Percentiles rank a stretch among this genome's conserved stretches.
Evolutionary conservation across 23 red algal species (phyloP).

Genomic region (Gracilaria gracilis): DNA sequence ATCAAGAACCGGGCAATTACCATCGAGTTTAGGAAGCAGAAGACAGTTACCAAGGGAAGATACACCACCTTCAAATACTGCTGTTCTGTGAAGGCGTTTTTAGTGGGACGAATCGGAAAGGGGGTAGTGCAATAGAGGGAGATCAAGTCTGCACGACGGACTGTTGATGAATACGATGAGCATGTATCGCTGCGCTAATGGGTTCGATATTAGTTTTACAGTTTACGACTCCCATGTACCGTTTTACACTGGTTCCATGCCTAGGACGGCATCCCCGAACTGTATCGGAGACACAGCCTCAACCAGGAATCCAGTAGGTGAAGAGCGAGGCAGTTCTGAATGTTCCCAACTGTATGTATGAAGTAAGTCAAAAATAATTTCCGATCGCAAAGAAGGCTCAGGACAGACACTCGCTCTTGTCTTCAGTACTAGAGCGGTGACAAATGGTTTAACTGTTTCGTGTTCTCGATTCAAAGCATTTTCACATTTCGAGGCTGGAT

Average conservation of each 20-base stretch:
- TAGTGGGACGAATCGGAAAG: too few relatives aligned
- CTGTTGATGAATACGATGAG: too few relatives aligned
- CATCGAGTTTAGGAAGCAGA: too few relatives aligned
- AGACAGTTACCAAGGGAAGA: too few relatives aligned
- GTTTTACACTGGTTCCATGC: neutral
- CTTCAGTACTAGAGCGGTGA: neutral
- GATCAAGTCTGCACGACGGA: too few relatives aligned
- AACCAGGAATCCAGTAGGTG: neutral
- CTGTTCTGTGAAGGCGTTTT: too few relatives aligned
- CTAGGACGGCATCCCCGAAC: neutral
- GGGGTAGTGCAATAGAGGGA: too few relatives aligned
- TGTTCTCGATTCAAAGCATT: neutral
- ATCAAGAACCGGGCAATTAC: too few relatives aligned
- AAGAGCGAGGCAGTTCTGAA: neutral
- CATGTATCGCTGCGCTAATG: neutral
- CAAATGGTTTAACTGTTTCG: neutral
- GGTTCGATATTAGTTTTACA: conserved; percentile 14
- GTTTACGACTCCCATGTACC: neutral
- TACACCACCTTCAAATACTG: too few relatives aligned
- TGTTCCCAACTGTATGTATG: neutral
- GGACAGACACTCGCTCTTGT: neutral
- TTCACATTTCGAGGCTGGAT: conserved; percentile 45
- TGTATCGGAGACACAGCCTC: neutral
- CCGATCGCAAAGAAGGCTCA: neutral
- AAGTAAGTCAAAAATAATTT: neutral